These are phyloP conservation scores for Pistacia integerrima DNA, from an alignment of 345 rosid genomes.

Conservation along the genomic window DNA sequence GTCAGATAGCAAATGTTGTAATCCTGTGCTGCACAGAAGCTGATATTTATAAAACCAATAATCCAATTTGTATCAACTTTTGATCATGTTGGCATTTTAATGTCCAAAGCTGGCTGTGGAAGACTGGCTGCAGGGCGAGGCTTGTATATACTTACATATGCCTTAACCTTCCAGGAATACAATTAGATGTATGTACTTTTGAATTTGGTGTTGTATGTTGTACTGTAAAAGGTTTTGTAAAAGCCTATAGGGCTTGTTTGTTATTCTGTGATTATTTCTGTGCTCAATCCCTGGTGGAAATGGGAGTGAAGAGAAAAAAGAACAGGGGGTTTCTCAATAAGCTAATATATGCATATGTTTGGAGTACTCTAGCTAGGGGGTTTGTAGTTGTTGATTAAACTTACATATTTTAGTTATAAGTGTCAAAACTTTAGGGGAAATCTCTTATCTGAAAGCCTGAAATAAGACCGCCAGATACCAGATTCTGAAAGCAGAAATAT, in stretches of 20 bases:
- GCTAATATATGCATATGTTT: constrained; percentile 1
- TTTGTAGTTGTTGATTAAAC: constrained; percentile 10
- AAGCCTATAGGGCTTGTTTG: constrained; percentile 24
- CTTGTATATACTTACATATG: constrained; percentile 32
- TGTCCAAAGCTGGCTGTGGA: not conserved
- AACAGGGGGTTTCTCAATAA: constrained; percentile 1
- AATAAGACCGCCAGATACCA: constrained; percentile 5
- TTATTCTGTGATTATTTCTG: constrained; percentile 8
- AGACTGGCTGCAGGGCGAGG: constrained; percentile 17
- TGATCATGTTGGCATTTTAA: constrained; percentile 15
- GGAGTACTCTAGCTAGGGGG: not conserved
- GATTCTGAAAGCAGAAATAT: not conserved
- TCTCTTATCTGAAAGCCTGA: not conserved
- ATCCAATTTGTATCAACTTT: not conserved
- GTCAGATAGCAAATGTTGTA: constrained; percentile 10
- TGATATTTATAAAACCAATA: constrained; percentile 3
- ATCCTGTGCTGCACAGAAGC: constrained; percentile 8
- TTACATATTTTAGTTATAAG: not conserved
- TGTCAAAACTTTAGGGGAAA: not conserved
- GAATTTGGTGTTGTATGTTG: constrained; percentile 24
- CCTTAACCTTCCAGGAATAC: constrained; percentile 24
- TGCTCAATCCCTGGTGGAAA: constrained; percentile 20
- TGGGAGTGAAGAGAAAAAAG: constrained; percentile 10
- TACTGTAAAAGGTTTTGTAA: constrained; percentile 18
- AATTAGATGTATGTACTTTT: constrained; percentile 8